Evolutionary conservation across 2,329 filamentous ascomycete species (phyloP), one percentile per base, ranked within the genome.

Genomic region (Apiospora koreana): DNA sequence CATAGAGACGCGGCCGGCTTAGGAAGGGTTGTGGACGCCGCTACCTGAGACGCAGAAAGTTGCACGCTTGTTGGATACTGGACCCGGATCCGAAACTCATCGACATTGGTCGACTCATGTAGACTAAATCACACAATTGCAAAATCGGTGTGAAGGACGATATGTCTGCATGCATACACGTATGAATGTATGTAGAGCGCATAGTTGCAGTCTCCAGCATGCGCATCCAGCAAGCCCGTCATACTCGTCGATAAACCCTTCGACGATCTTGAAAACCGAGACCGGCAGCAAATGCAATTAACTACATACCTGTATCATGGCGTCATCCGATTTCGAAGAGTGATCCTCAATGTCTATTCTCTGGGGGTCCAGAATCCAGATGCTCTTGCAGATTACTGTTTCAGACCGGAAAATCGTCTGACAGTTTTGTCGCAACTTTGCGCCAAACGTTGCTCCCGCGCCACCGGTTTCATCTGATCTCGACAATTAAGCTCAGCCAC

Each of bases 21-120:
- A 10, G 66, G 45, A 21, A 48, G 66, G n/a, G 45, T 68, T n/a
- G 66, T 68, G 31, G 45, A 68, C 41, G 66, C 66, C 35, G n/a
- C 46, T 41, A 68, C 66, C n/a, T 68, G 66, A 68, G 54, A 62
- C 54, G 54, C 54, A 62, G 54, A 38, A 62, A 62, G 54, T 62
- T 21, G 31, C 54, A 62, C 54, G 21, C 54, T 38, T 62, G 2
- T 31, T n/a, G 54, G 31, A 38, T 14, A 35, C 50, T 31, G 16
- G 18, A 38, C 31, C 9, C n/a, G 18, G 31, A 58, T 14, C 54
- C 9, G 54, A 58, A 21, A 58, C 18, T 31, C 7, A 58, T 35
- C 9, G 16, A 35, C 8, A 25, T 21, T 9, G 50, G 28, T 58
- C 12, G 46, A 14, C 46, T 14, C 23, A 58, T 5, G 16, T 54